phyloP scores from a whole-genome alignment of 306 rosid species.

The Gleditsia sinensis region DNA sequence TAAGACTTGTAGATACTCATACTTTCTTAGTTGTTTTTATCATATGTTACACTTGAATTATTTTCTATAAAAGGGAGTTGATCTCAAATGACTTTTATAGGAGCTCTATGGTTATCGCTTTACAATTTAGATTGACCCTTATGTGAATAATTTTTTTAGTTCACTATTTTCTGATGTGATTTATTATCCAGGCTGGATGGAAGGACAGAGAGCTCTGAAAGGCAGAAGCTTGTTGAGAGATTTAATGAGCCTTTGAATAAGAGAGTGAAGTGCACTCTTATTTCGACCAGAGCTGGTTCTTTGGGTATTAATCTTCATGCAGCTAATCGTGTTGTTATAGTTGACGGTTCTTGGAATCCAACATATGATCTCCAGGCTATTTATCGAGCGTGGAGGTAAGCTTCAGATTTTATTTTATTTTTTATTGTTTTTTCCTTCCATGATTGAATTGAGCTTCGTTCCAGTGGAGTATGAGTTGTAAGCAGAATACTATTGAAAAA shows the following conservation, averaged over 20 bases:
- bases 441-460: conserved; percentile 2
- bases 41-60: not conserved
- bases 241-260: conserved; percentile 82
- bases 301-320: conserved; percentile 96
- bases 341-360: conserved; percentile 99
- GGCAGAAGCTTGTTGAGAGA: conserved; percentile 90
- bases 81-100: not conserved
- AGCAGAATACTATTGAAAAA: not conserved
- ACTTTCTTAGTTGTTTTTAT: conserved; percentile 17
- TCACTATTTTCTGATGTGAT: conserved; percentile 26
- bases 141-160: conserved; percentile 7
- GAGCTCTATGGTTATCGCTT: conserved; percentile 11
- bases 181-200: conserved; percentile 84
- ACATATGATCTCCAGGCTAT: conserved; percentile 98
- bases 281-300: conserved; percentile 97
- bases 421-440: not conserved
- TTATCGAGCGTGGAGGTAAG: conserved; percentile 96
- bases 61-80: not conserved
- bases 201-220: conserved; percentile 92
- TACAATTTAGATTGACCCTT: not conserved
- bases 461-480: not conserved
- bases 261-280: conserved; percentile 90
- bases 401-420: conserved; percentile 15
- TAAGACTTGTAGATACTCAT: conserved; percentile 11
- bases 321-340: conserved; percentile 94